These are phyloP conservation scores for Phyllosticta citriasiana DNA, from an alignment of 2,329 filamentous ascomycete genomes.

Conservation along the genomic window DNA sequence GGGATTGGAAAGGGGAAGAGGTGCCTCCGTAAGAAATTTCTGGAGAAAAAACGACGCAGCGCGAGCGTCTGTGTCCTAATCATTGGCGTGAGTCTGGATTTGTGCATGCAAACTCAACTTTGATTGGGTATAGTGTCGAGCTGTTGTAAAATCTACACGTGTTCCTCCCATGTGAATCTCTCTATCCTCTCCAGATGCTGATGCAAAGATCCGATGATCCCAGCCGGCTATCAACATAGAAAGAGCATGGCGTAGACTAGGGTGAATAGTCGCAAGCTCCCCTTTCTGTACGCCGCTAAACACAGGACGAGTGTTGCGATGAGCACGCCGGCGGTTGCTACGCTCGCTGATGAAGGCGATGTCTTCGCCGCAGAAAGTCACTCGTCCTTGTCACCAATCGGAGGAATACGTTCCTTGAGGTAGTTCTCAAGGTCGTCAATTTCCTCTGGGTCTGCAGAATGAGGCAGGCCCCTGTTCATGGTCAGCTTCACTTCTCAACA, in stretches of 20 bases:
- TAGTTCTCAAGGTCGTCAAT: constrained; percentile 70
- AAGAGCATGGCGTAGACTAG: not conserved
- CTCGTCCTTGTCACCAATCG: constrained; percentile 29
- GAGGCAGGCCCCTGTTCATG: constrained; percentile 51
- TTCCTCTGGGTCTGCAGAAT: constrained; percentile 68
- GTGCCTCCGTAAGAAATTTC: constrained; percentile 21
- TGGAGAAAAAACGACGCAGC: too few relatives aligned
- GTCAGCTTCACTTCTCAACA: not conserved
- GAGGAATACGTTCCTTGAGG: constrained; percentile 43
- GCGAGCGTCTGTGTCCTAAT: too few relatives aligned
- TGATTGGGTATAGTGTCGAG: constrained; percentile 9
- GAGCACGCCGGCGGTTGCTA: not conserved
- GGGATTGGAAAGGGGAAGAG: constrained; percentile 31
- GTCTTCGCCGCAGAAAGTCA: not conserved
- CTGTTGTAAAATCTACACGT: not conserved
- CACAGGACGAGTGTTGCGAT: not conserved
- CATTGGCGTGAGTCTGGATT: not conserved
- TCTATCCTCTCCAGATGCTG: not conserved
- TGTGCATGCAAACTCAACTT: not conserved
- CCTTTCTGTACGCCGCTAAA: constrained; percentile 1
- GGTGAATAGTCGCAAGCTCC: not conserved
- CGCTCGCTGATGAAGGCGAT: not conserved
- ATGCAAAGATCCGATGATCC: not conserved
- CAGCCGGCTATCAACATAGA: not conserved
- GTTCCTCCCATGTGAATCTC: not conserved